Conservation (phyloP, 2,329 filamentous ascomycete species). For the Aspergillus novofumigatus region DNA sequence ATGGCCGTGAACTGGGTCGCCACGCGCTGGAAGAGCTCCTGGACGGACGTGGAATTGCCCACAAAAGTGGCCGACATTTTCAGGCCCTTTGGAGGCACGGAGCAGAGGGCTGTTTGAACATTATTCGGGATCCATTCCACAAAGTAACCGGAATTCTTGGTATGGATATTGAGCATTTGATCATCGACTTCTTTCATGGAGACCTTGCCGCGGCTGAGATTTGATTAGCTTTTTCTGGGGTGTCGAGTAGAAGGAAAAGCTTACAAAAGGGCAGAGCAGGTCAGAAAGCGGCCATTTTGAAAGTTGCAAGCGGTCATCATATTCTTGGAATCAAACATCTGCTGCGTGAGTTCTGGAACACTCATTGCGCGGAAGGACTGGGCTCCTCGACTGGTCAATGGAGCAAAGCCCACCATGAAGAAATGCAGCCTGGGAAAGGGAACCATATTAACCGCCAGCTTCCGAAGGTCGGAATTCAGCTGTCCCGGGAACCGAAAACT, state of each 20-base stretch:
- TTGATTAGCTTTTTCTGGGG: conserved; percentile 26
- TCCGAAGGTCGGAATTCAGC: conserved; percentile 99
- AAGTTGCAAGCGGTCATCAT: conserved; percentile 99
- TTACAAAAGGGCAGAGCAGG: conserved; percentile 95
- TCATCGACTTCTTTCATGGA: conserved; percentile 99
- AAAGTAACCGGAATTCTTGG: conserved; percentile 99
- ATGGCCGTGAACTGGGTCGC: conserved; percentile 99
- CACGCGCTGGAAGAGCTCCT: conserved; percentile 99
- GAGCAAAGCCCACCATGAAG: conserved; percentile 99
- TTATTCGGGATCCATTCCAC: conserved; percentile 99
- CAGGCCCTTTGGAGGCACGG: conserved; percentile 92
- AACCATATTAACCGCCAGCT: conserved; percentile 99
- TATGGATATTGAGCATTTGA: conserved; percentile 99
- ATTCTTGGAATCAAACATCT: conserved; percentile 99
- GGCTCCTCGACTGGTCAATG: conserved; percentile 86
- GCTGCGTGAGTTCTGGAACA: conserved; percentile 97
- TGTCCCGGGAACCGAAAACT: conserved; percentile 99
- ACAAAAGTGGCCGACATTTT: conserved; percentile 99
- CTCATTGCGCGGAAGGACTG: conserved; percentile 96
- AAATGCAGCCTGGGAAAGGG: conserved; percentile 99
- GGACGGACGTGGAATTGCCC: conserved; percentile 98
- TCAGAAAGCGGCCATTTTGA: conserved; percentile 99
- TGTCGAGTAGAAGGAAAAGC: conserved; percentile 28
- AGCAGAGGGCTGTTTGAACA: conserved; percentile 98
- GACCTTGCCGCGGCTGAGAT: conserved; percentile 83